Base-by-base conservation (phyloP, 176 grass and related monocot genomes). In the Rhynchospora breviuscula region DNA sequence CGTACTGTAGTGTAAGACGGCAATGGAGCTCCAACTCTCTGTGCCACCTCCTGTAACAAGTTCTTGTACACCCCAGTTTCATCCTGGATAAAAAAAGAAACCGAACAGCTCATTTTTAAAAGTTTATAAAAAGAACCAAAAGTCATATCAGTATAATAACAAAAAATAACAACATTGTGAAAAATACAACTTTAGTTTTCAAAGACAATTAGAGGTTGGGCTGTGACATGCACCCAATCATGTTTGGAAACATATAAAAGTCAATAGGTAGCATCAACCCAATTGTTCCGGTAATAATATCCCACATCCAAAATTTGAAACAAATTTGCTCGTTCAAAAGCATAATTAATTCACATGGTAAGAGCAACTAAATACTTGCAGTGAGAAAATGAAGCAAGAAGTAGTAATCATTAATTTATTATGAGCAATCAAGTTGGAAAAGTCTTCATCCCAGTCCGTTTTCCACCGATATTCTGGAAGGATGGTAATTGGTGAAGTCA, bases 1-100 rank as follows among this genome's bases (percentile, higher is more conserved):
- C 97, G 86, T 45, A 93, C 86, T 0, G 93, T 93, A 60, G 88
- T 92, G 78, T 99, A 96, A 1, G 89, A 93, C 14, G 97, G 97
- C 60, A 96, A 87, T 0, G 97, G 97, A 7, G 89, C 93, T 52
- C 97, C 97, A 83, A 99, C 93, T 75, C 97, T 96, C 57, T 99
- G 97, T 60, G 97, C 89, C 83, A 99, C 91, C 86, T 99, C 93
- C 80, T 99, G 97, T 43, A 99, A 87, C 44, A 96, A 90, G 67
- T 99, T 96, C 81, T 99, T 99, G 68, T 99, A 99, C 76, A 99
- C 97, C 23, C 97, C 97, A 58, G 97, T 99, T 88, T 99, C 93
- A 85, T 96, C 97, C 97, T 99, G 89, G 81, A 62, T 63, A 46
- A 46, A 56, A 56, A 56, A 26, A 57, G 7, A 78, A 56, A 78